phyloP scores from a whole-genome alignment of 177 flowering plant species.

The Vitis hybrid region DNA sequence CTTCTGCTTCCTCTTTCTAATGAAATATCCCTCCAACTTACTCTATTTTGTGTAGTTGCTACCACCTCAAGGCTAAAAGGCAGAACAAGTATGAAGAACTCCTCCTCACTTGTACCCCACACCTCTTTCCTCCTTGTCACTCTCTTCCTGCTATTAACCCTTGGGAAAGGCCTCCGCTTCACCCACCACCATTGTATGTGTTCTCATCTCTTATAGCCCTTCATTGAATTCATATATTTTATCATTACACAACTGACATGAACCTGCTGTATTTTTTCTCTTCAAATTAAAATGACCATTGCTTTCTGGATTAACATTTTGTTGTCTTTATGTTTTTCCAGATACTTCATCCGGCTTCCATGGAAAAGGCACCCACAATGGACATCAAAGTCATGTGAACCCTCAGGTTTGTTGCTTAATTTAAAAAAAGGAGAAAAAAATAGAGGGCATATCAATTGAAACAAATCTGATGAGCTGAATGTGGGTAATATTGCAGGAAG shows the following conservation, averaged over 20 bases:
- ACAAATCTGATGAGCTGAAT: background rate
- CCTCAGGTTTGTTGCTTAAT: conserved; percentile 22
- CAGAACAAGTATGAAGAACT: conserved; percentile 17
- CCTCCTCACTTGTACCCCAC: conserved; percentile 9
- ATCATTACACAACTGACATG: too few species aligned
- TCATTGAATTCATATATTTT: background rate
- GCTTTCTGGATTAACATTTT: background rate
- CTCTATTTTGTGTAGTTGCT: background rate
- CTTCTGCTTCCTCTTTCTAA: background rate
- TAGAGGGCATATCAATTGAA: too few species aligned
- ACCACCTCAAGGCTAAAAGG: background rate
- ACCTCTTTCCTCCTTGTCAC: conserved; percentile 16
- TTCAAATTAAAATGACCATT: too few species aligned
- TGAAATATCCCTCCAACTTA: background rate
- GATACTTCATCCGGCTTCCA: conserved; percentile 9
- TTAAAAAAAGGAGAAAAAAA: too few species aligned
- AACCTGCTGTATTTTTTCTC: too few species aligned
- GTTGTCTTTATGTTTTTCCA: conserved; percentile 4
- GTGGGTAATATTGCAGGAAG: conserved; percentile 18
- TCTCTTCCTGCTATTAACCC: conserved; percentile 19
- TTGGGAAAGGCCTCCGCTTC: conserved; percentile 23
- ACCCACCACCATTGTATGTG: conserved; percentile 28
- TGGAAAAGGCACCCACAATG: conserved; percentile 5
- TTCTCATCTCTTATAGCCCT: background rate
- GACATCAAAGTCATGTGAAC: conserved; percentile 5